Percentiles rank a stretch among this genome's conserved stretches.
Conservation (phyloP, 2,329 filamentous ascomycete species). For the Dothistroma septosporum region DNA sequence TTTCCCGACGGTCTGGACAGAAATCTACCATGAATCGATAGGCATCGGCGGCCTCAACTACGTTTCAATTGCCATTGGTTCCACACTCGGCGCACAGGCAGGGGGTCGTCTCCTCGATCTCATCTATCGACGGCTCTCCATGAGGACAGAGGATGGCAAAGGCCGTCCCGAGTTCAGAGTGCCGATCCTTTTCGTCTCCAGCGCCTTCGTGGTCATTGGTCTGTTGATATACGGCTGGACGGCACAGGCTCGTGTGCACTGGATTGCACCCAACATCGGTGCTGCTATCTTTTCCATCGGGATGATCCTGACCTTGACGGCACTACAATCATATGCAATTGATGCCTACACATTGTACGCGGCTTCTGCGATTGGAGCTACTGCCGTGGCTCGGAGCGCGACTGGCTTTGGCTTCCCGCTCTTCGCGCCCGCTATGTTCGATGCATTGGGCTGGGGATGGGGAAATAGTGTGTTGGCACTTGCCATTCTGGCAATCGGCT, state of each 20-base stretch:
- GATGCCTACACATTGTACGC: slow-evolving; percentile 48
- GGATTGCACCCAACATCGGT: slow-evolving; percentile 27
- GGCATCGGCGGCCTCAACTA: slow-evolving; percentile 34
- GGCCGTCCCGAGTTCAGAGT: slow-evolving; percentile 40
- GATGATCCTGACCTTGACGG: slow-evolving; percentile 23
- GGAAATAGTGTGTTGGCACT: slow-evolving; percentile 32
- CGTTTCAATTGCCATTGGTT: slow-evolving; percentile 27
- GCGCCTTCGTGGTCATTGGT: slow-evolving; percentile 23
- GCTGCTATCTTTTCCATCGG: slow-evolving; percentile 23
- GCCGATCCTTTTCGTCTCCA: slow-evolving; percentile 49
- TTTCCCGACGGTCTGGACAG: slow-evolving; percentile 24
- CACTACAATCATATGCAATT: slow-evolving; percentile 39
- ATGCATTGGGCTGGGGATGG: slow-evolving; percentile 38
- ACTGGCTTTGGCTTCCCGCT: slow-evolving; percentile 50
- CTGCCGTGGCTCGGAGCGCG: slow-evolving; percentile 42
- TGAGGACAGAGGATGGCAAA: slow-evolving; percentile 16
- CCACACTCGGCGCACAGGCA: slow-evolving; percentile 37
- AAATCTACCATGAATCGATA: slow-evolving; percentile 27
- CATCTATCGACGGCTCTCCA: slow-evolving; percentile 29
- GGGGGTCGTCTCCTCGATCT: slow-evolving; percentile 28
- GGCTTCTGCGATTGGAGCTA: slow-evolving; percentile 46
- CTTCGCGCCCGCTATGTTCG: slow-evolving; percentile 45
- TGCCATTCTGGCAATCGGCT: slow-evolving; percentile 16
- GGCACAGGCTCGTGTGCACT: slow-evolving; percentile 22
- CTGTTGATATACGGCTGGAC: slow-evolving; percentile 28